Evolutionary conservation across 2,329 filamentous ascomycete genomes (phyloP), one percentile per base, ranked within the genome.

Genomic region (Talaromyces verruculosus): DNA sequence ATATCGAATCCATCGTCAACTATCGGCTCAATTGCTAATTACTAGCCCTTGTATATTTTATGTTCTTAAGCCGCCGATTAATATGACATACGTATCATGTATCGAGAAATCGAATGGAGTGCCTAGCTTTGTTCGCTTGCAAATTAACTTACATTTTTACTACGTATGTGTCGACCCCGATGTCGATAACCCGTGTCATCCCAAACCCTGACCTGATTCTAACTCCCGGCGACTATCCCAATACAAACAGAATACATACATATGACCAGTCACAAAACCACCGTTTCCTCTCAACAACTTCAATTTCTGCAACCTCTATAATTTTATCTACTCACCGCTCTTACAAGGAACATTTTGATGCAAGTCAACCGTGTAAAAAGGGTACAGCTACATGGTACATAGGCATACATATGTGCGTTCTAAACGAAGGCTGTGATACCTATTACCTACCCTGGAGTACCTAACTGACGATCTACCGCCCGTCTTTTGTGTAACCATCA

Each of bases 401-500:
- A 39, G 53, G 39, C 53, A 37, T 15, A 57, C 53, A 57, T 57
- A 57, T 37, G 53, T 57, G 19, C n/a, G 33, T 57, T 57, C n/a
- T 57, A 57, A 37, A 57, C 33, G 33, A 57, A 57, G 33, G n/a
- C 33, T 33, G 49, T 33, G 28, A 53, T 53, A 53, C n/a, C n/a
- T n/a, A 17, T 25, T 25, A 25, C 25, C 25, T 25, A 13, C 13
- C 25, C 49, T 30, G 30, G 47, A 47, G 43, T 17, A 28, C 25
- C 47, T 51, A 43, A 19, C 43, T 43, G 19, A 10, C n/a, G 19
- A 17, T 5, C 2, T 10, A 53, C 49, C 49, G 49, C 25, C 49
- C 49, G 49, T 53, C 49, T 62, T 53, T 53, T 10, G 61, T 63
- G 61, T 63, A 63, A 63, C 61, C 47, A 49, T 35, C 59, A 61